These are phyloP conservation scores for Chlorella sp. DNA, from an alignment of 139 green algal species.

Conservation along the genomic window DNA sequence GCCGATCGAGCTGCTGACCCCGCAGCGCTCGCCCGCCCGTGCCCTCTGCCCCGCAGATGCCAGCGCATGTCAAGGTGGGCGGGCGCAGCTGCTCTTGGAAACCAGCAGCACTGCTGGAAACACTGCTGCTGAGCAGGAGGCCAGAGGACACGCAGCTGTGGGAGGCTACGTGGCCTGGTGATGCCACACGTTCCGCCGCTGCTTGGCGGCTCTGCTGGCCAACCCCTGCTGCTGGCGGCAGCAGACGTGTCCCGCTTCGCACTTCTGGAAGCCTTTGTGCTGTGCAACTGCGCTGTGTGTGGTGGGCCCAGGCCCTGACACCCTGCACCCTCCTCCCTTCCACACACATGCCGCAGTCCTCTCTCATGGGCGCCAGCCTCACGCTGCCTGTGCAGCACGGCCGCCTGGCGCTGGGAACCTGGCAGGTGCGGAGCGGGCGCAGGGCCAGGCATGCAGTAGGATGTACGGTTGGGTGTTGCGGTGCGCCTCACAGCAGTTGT, in stretches of 20 bases:
- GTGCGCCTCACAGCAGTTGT: neutral
- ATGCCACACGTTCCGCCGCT: no score
- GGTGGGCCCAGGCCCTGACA: no score
- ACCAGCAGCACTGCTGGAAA: no score
- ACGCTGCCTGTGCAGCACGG: constrained; percentile 65
- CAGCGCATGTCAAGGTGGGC: constrained; percentile 4
- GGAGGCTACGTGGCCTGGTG: neutral
- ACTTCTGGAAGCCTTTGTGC: no score
- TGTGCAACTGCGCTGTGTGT: no score
- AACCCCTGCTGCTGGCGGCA: no score
- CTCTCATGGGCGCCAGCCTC: constrained; percentile 71
- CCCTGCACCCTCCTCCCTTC: neutral
- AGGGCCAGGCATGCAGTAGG: no score
- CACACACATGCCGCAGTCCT: constrained; percentile 49
- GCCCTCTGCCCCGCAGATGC: neutral
- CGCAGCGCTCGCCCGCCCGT: no score
- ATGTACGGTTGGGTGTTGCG: no score
- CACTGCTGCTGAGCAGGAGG: neutral
- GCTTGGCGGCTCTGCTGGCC: no score
- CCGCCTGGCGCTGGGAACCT: constrained; percentile 73
- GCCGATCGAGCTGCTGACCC: no score
- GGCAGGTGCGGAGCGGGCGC: constrained; percentile 45
- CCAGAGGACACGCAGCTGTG: neutral
- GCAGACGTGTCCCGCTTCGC: no score
- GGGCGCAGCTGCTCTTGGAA: neutral